Percentiles rank a stretch among this genome's conserved stretches.
Evolutionary conservation across 2,329 filamentous ascomycete genomes (phyloP).

Genomic region (Sporothrix pseudoabietina): DNA sequence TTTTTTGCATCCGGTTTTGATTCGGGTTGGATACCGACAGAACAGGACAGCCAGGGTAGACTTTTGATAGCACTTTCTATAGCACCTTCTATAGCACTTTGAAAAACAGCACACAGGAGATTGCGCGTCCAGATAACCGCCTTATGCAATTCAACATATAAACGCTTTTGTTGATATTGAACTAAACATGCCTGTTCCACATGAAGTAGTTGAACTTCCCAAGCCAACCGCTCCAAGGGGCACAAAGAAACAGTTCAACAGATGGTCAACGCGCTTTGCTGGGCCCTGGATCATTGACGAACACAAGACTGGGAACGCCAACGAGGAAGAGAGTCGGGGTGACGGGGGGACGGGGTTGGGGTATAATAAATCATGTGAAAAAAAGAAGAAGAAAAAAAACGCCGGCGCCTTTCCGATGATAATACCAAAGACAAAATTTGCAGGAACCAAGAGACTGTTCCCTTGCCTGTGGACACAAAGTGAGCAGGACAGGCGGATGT

Average conservation of each 20-base stretch:
- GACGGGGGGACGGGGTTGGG: background rate
- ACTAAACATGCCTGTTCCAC: background rate
- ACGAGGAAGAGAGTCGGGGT: constrained; percentile 13
- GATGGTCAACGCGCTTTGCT: background rate
- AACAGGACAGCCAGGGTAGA: background rate
- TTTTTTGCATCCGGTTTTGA: background rate
- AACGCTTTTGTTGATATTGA: background rate
- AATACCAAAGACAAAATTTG: no score
- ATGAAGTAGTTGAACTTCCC: background rate
- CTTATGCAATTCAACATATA: background rate
- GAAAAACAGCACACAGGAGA: background rate
- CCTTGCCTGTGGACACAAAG: no score
- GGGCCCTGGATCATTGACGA: constrained; percentile 20
- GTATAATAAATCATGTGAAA: background rate
- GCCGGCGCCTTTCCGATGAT: no score
- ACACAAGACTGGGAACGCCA: constrained; percentile 18
- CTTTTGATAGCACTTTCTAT: background rate
- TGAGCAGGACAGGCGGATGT: no score
- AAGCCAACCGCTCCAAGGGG: background rate
- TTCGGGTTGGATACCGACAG: background rate
- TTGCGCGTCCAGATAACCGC: background rate
- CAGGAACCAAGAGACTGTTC: no score
- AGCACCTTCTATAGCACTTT: no score
- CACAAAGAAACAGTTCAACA: background rate
- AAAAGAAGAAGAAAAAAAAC: no score